These are phyloP conservation scores for Chalaropsis ovoidea DNA, from an alignment of 2,329 filamentous ascomycete genomes.

Conservation along the genomic window DNA sequence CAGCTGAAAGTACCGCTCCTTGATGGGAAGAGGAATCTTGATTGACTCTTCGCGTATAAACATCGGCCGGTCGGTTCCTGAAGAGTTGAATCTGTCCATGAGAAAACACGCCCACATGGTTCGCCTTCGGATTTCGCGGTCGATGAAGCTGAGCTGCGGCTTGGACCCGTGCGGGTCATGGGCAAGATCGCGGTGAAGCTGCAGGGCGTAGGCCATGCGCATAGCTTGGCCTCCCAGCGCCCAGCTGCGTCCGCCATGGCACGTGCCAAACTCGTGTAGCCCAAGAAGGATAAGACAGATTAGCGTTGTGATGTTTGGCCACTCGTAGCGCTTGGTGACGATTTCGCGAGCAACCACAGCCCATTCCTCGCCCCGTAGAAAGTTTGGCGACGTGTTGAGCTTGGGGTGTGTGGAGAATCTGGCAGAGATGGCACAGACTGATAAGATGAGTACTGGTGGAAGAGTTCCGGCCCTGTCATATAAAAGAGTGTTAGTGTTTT, in stretches of 20 bases:
- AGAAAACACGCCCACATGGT: slow-evolving; percentile 98
- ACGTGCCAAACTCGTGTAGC: slow-evolving; percentile 92
- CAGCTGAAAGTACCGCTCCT: slow-evolving; percentile 79
- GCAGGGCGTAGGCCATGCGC: slow-evolving; percentile 91
- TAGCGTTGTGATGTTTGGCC: slow-evolving; percentile 90
- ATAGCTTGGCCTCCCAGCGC: slow-evolving; percentile 90
- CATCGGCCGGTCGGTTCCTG: slow-evolving; percentile 80
- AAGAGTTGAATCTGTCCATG: slow-evolving; percentile 97
- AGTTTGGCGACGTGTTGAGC: slow-evolving; percentile 62
- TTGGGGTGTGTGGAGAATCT: slow-evolving; percentile 85
- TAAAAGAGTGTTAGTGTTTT: slow-evolving; percentile 22
- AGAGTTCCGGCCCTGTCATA: slow-evolving; percentile 57
- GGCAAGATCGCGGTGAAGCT: slow-evolving; percentile 84
- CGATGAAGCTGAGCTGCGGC: slow-evolving; percentile 67
- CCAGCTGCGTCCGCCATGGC: slow-evolving; percentile 92
- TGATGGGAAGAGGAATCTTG: slow-evolving; percentile 80
- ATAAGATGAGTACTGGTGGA: slow-evolving; percentile 83
- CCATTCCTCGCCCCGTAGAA: slow-evolving; percentile 85
- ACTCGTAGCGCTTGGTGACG: slow-evolving; percentile 76
- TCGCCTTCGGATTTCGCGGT: slow-evolving; percentile 81
- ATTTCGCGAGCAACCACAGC: slow-evolving; percentile 79
- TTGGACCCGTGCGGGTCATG: slow-evolving; percentile 51
- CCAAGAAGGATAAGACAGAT: slow-evolving; percentile 83
- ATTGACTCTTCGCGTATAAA: slow-evolving; percentile 85
- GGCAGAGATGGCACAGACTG: slow-evolving; percentile 89